Base-by-base conservation (phyloP, 495 filamentous ascomycete genomes). In the Penicillium paxilli region DNA sequence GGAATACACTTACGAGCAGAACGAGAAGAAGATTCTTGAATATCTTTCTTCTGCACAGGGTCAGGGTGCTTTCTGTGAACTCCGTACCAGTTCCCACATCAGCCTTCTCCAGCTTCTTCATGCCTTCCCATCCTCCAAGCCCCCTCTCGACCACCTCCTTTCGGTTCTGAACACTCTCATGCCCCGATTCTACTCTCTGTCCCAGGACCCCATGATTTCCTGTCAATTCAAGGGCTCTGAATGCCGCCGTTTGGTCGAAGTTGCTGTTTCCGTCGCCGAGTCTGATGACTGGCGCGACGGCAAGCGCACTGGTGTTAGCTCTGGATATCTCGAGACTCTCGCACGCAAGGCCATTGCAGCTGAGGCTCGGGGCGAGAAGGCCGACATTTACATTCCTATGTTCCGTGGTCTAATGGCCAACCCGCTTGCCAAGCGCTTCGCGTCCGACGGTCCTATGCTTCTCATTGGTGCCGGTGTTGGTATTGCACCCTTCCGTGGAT, bases 351-450 rank as follows among this genome's bases (percentile, higher is more conserved):
- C 88, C 58, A 79, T 91, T 60, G 77, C 82, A 12, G 84, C 85
- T 5, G 81, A 89, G 55, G 67, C 79, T 21, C 74, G 75, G 22
- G 68, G 79, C 5, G 59, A 64, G 16, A 67, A 69, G 53, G 78
- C 83, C 2, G 80, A 88, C 51, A 58, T 97, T 28, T 82, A 89
- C 47, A 73, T 96, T 20, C 95, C 95, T 49, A 96, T 98, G 88
- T 98, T 98, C 81, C 90, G 95, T 60, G 94, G 94, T 3, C 78
- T 98, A n/a, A 98, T 98, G 94, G 85, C 91, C 42, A 98, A 98
- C 69, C 94, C 94, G 1, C 80, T 98, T 5, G 92, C 92, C 16
- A 87, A 83, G 63, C 84, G 95, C 64, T 98, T 97, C 63, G 83
- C 86, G 5, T 83, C 87, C 7, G 92, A 98, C 67, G 94, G 94